Conservation (phyloP, 495 filamentous ascomycete species). For the Hypomontagnella submonticulosa region DNA sequence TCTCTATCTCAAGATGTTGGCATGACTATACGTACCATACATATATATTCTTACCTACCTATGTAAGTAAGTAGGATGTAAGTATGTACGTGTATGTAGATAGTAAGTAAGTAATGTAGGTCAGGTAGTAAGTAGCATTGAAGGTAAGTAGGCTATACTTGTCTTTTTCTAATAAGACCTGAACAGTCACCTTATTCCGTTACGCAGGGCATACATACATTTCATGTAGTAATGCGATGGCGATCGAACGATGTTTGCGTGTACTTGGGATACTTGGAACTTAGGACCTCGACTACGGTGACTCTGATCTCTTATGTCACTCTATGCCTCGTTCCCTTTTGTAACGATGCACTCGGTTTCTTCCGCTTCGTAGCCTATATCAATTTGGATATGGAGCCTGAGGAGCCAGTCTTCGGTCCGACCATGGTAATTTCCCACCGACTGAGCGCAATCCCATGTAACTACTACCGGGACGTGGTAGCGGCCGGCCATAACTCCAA, state of each 20-base stretch:
- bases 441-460: slow-evolving; percentile 32
- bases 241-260: slow-evolving; percentile 38
- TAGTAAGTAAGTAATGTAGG: not conserved
- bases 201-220: not conserved
- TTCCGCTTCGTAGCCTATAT: slow-evolving; percentile 28
- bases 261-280: slow-evolving; percentile 7
- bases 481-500: slow-evolving; percentile 35
- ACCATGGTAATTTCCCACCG: slow-evolving; percentile 36
- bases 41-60: slow-evolving; percentile 11
- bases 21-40: not conserved
- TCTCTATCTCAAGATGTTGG: not conserved
- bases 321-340: slow-evolving; percentile 19
- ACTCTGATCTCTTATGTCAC: slow-evolving; percentile 19
- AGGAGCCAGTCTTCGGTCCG: slow-evolving; percentile 37
- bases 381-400: slow-evolving; percentile 36
- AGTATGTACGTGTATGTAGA: slow-evolving; percentile 12
- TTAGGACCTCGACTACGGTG: slow-evolving; percentile 3
- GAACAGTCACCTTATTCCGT: slow-evolving; percentile 5
- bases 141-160: slow-evolving; percentile 3
- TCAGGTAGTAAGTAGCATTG: not conserved
- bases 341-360: slow-evolving; percentile 37
- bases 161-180: not conserved
- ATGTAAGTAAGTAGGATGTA: slow-evolving; percentile 17
- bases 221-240: slow-evolving; percentile 34
- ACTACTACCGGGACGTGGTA: slow-evolving; percentile 27